Evolutionary conservation across 1,284 basidiomycete genomes (phyloP).

Genomic region (Ustilago cynodontis): DNA sequence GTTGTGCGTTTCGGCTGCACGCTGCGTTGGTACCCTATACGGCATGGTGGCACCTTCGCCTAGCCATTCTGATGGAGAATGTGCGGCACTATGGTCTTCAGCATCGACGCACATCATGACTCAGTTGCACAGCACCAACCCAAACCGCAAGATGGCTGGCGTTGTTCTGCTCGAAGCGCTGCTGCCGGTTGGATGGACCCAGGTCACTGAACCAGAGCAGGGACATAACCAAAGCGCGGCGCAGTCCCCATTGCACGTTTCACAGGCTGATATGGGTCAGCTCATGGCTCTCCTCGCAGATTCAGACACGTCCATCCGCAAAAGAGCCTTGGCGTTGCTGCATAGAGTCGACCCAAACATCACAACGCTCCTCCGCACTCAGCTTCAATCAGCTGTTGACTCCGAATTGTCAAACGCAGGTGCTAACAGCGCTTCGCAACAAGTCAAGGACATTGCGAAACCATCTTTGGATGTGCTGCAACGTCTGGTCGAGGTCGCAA

Average conservation of each 20-base stretch:
- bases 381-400: constrained; percentile 28
- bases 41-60: neutral
- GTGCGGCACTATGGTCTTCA: constrained; percentile 22
- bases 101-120: constrained; percentile 29
- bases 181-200: constrained; percentile 34
- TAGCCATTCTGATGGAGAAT: constrained; percentile 22
- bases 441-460: neutral
- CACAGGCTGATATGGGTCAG: constrained; percentile 32
- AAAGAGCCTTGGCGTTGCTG: constrained; percentile 23
- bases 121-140: constrained; percentile 39
- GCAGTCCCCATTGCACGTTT: constrained; percentile 19
- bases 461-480: neutral
- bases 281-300: constrained; percentile 41
- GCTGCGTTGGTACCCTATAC: constrained; percentile 21
- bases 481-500: constrained; percentile 24
- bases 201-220: neutral
- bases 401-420: neutral
- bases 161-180: constrained; percentile 34
- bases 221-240: neutral
- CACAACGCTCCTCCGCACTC: constrained; percentile 18
- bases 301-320: constrained; percentile 28
- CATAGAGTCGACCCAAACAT: constrained; percentile 26
- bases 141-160: constrained; percentile 36
- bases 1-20: constrained; percentile 36
- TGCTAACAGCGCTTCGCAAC: neutral